These are phyloP conservation scores for Phytophthora cactorum DNA, from an alignment of 352 stramenopile genomes.

Conservation along the genomic window DNA sequence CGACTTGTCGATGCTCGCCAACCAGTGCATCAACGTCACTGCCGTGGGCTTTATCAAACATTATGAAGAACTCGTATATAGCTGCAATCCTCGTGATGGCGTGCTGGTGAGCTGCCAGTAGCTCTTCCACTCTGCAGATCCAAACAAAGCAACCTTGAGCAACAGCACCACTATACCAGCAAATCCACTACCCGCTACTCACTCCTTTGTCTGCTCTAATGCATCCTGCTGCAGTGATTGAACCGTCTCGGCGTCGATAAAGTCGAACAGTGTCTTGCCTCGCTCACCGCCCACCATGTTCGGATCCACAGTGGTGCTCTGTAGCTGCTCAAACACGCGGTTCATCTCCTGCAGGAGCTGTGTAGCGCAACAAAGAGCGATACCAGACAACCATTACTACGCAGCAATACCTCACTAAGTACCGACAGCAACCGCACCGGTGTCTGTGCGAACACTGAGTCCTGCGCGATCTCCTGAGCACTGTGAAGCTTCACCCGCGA, in stretches of 20 bases:
- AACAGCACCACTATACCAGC: background rate
- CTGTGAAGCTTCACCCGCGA: conserved; percentile 69
- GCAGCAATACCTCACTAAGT: background rate
- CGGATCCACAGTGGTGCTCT: conserved; percentile 54
- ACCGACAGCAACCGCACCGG: conserved; percentile 35
- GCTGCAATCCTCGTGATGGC: conserved; percentile 61
- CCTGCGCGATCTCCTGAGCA: conserved; percentile 47
- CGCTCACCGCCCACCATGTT: conserved; percentile 57
- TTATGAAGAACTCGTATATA: conserved; percentile 73
- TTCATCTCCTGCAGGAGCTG: conserved; percentile 82
- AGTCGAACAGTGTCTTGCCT: conserved; percentile 86
- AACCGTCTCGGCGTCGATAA: conserved; percentile 83
- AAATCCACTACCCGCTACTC: conserved; percentile 1
- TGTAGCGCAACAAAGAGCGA: background rate
- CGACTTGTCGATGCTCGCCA: conserved; percentile 36
- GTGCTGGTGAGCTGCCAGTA: conserved; percentile 64
- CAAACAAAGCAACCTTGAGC: background rate
- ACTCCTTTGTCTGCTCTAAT: conserved; percentile 76
- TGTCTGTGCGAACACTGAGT: conserved; percentile 65
- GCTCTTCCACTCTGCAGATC: conserved; percentile 65
- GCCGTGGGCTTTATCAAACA: conserved; percentile 54
- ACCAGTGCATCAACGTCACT: conserved; percentile 40
- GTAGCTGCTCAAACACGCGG: conserved; percentile 72
- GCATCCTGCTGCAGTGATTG: conserved; percentile 80
- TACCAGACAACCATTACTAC: background rate